These are phyloP conservation scores for Eremothecium cymbalariae DNA, from an alignment of 1,139 yeast genomes.

Conservation along the genomic window DNA sequence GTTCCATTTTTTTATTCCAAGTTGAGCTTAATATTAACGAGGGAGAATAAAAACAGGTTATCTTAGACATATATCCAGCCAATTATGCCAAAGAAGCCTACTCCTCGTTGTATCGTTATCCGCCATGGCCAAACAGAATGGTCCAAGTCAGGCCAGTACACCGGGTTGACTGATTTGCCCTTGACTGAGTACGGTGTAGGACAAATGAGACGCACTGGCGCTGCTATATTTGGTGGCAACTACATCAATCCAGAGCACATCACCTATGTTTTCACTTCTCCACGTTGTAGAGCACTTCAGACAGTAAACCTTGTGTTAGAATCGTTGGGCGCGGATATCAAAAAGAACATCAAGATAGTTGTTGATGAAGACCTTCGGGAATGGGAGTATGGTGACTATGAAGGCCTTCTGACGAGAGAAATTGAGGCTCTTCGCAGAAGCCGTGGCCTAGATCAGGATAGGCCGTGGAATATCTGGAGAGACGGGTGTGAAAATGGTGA, in stretches of 20 bases:
- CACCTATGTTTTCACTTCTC: constrained; percentile 64
- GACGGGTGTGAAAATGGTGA: constrained; percentile 95
- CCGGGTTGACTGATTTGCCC: constrained; percentile 74
- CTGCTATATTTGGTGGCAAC: constrained; percentile 45
- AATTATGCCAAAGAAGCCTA: constrained; percentile 20
- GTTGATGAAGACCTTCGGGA: constrained; percentile 71
- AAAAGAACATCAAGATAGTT: constrained; percentile 38
- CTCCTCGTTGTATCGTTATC: constrained; percentile 72
- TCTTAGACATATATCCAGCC: no score
- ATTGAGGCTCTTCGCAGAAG: constrained; percentile 51
- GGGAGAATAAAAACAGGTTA: no score
- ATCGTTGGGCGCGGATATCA: constrained; percentile 41
- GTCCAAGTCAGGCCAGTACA: constrained; percentile 89
- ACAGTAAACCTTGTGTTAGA: constrained; percentile 56
- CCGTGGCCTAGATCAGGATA: constrained; percentile 51
- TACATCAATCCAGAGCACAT: constrained; percentile 58
- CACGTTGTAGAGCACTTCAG: constrained; percentile 68
- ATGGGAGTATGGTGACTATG: constrained; percentile 96
- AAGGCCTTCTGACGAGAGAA: constrained; percentile 65
- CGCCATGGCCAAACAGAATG: constrained; percentile 86
- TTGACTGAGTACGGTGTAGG: constrained; percentile 69
- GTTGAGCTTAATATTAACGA: no score
- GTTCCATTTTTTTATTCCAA: no score
- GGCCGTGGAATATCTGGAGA: constrained; percentile 78
- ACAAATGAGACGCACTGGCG: constrained; percentile 71